Conservation (phyloP, 1,284 basidiomycete genomes). For the Cryptococcus sp. region DNA sequence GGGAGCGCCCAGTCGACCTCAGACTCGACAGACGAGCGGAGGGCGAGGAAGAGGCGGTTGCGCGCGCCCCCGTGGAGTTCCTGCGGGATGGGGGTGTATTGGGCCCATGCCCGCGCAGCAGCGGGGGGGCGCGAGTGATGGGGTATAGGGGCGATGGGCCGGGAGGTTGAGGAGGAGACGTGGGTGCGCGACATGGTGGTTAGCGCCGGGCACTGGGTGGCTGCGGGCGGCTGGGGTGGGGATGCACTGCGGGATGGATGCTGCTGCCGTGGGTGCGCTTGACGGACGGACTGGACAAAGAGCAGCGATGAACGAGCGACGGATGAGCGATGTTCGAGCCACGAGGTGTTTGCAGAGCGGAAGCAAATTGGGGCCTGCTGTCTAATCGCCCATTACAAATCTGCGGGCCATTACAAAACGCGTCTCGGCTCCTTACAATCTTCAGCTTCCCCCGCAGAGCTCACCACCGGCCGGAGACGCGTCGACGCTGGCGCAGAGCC, state of each 20-base stretch:
- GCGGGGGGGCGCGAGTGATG: slow-evolving; percentile 6
- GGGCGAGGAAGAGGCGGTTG: slow-evolving; percentile 39
- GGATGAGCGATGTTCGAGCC: too few species aligned
- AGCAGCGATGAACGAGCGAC: neutral
- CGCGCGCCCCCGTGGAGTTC: slow-evolving; percentile 31
- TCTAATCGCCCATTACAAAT: too few species aligned
- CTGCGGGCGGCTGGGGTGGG: too few species aligned
- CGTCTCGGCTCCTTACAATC: too few species aligned
- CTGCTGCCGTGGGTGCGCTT: too few species aligned
- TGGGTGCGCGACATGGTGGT: neutral
- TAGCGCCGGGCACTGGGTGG: neutral
- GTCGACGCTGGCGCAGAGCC: too few species aligned
- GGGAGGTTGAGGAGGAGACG: slow-evolving; percentile 7
- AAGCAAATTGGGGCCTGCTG: too few species aligned
- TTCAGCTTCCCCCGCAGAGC: too few species aligned
- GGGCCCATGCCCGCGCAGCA: slow-evolving; percentile 7
- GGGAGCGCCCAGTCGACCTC: slow-evolving; percentile 48
- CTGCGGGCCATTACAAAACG: too few species aligned
- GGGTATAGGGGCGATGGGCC: slow-evolving; percentile 15
- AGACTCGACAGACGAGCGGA: slow-evolving; percentile 32
- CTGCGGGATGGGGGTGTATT: slow-evolving; percentile 22
- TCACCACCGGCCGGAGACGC: too few species aligned
- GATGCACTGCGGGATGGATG: too few species aligned
- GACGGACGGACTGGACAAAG: neutral
- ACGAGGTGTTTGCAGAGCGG: too few species aligned